Evolutionary conservation across 257 asterid genomes (phyloP).

Genomic region (Solanum sparsipilum): DNA sequence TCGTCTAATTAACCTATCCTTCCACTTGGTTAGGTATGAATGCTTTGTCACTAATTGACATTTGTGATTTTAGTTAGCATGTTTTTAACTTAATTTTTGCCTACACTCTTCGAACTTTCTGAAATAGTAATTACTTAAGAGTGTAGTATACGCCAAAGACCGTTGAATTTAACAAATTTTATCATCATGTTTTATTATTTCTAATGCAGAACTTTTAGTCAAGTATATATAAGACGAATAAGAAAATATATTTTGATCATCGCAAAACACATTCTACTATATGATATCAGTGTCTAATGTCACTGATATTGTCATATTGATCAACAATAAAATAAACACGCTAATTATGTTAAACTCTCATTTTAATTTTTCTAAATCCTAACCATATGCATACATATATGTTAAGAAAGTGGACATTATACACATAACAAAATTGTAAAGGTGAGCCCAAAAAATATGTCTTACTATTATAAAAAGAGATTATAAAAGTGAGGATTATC

Average conservation of each 20-base stretch:
- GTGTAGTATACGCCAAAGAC: neutral
- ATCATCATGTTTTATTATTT: neutral
- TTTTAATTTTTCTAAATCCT: neutral
- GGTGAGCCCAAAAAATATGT: neutral
- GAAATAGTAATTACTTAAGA: neutral
- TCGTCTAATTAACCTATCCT: neutral
- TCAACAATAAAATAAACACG: neutral
- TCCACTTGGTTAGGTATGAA: neutral
- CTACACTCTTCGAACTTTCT: neutral
- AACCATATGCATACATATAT: neutral
- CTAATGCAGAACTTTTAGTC: neutral
- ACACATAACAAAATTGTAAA: neutral
- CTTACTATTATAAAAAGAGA: neutral
- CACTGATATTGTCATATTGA: neutral
- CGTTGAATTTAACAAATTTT: neutral
- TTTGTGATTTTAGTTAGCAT: neutral
- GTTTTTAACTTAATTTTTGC: neutral
- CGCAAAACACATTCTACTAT: neutral
- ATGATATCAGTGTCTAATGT: neutral
- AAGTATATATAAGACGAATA: neutral
- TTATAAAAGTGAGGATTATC: neutral
- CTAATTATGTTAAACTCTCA: neutral
- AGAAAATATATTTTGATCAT: neutral
- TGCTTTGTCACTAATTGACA: neutral
- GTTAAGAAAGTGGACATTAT: neutral